Conservation (phyloP, 2,329 filamentous ascomycete species). For the Pestalotiopsis sp. region DNA sequence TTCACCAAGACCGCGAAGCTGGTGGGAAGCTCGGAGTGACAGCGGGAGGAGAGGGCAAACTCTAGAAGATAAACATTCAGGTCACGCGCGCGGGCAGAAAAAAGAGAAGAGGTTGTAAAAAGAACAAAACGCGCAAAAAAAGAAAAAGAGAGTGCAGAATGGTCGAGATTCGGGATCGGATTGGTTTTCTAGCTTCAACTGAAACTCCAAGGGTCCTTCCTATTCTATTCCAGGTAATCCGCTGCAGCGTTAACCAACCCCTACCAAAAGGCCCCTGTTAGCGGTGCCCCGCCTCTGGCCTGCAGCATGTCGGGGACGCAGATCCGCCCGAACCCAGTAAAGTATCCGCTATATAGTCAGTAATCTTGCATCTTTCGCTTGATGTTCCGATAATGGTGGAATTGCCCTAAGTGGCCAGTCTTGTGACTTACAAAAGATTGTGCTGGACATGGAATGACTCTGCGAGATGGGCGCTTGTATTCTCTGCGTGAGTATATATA, state of each 20-base stretch:
- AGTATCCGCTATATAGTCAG: no score
- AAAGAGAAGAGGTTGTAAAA: not conserved
- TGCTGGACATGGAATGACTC: no score
- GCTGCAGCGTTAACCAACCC: not conserved
- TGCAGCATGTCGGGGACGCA: not conserved
- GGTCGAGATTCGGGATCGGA: not conserved
- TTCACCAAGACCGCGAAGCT: not conserved
- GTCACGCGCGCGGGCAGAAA: not conserved
- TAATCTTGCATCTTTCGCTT: no score
- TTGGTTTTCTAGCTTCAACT: not conserved
- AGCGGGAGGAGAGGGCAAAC: not conserved
- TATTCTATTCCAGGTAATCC: not conserved
- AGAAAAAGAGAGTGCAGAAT: not conserved
- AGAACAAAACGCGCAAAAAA: not conserved
- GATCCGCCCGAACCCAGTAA: not conserved
- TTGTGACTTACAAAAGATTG: no score
- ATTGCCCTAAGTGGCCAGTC: no score
- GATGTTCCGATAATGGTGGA: no score
- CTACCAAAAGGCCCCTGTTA: not conserved
- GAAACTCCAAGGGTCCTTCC: slow-evolving; percentile 4
- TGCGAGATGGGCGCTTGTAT: no score
- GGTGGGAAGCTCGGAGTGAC: not conserved
- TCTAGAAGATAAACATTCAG: not conserved
- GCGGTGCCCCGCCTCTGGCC: not conserved
- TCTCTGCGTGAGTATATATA: no score